Base-by-base conservation (phyloP, 192 early-diverging fungal genomes). In the Umbelopsis vinacea region DNA sequence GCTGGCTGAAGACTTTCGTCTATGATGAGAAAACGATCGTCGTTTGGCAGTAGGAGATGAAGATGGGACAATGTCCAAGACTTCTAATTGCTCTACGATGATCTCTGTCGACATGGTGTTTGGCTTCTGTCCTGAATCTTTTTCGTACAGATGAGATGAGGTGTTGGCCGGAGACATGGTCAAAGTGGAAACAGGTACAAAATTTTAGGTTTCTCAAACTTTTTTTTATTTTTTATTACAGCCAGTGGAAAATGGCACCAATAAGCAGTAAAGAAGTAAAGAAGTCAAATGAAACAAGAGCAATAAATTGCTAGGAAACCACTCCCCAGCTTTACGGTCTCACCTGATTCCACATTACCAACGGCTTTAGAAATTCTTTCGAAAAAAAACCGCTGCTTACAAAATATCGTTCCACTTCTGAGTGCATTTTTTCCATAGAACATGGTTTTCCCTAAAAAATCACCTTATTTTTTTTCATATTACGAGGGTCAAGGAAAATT, bases 1-100 rank as follows among this genome's bases (percentile, higher is more conserved):
- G 33, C 57, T 63, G 4, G 57, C 14, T 37, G 57, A 63, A 1
- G 57, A 63, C 33, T 63, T 63, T 37, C 57, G 57, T 63, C 57
- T 29, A 19, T 63, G 57, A 63, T 63, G 57, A 35, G 57, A 63
- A 37, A 63, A 63, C 14, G 57, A 63, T 33, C 33, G 57, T 63
- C 57, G 23, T 37, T 63, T 63, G 26, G 29, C n/a, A 55, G 53
- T 26, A 37, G 54, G 15, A 29, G 57, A 29, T 29, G 57, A 35
- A 63, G 57, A 19, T 37, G 33, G 1, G 7, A 4, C 17, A 37
- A 19, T 6, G 33, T 63, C 57, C 57, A 37, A 38, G 26, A 63
- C 33, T 19, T 29, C 19, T 7, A 63, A 14, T 63, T 63, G 57
- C 4, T 63, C 57, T 11, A 63, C 57, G 9, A 63, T 63, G 26